phyloP scores from a whole-genome alignment of 257 asterid genomes.

The Oldenlandia corymbosa region DNA sequence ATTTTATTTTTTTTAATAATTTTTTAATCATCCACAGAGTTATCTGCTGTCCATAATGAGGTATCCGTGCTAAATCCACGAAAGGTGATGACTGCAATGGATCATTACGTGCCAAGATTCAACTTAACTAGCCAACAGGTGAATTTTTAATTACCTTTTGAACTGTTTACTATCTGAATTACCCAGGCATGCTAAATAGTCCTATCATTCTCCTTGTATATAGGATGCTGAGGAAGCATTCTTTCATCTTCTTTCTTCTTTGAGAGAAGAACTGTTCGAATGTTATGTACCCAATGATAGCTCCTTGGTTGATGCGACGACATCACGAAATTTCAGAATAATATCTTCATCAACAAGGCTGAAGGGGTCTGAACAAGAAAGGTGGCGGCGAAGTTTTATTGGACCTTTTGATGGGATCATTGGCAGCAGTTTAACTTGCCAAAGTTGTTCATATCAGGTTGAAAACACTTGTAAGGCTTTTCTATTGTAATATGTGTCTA shows the following conservation, averaged over 20 bases:
- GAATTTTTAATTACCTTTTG: conserved; percentile 10
- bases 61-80: conserved; percentile 66
- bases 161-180: background rate
- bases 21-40: conserved; percentile 40
- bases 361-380: conserved; percentile 46
- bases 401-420: conserved; percentile 90
- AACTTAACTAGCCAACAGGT: conserved; percentile 89
- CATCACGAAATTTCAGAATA: conserved; percentile 43
- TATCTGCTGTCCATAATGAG: conserved; percentile 45
- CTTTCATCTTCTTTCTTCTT: conserved; percentile 61
- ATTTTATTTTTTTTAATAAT: conserved; percentile 1
- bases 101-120: conserved; percentile 63
- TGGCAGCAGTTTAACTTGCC: conserved; percentile 70
- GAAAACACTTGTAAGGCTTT: conserved; percentile 55
- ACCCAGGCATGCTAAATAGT: background rate
- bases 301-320: conserved; percentile 57
- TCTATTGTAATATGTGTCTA: background rate
- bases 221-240: conserved; percentile 99
- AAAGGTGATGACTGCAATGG: conserved; percentile 67
- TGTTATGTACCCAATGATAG: conserved; percentile 37
- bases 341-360: conserved; percentile 23
- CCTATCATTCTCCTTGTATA: conserved; percentile 19
- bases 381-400: conserved; percentile 66
- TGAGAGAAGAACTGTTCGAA: conserved; percentile 76
- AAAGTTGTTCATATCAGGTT: conserved; percentile 93